Percentiles rank a stretch among this genome's conserved stretches.
These are phyloP conservation scores for Nematodospora valgi DNA, from an alignment of 805 yeast genomes.

Conservation along the genomic window DNA sequence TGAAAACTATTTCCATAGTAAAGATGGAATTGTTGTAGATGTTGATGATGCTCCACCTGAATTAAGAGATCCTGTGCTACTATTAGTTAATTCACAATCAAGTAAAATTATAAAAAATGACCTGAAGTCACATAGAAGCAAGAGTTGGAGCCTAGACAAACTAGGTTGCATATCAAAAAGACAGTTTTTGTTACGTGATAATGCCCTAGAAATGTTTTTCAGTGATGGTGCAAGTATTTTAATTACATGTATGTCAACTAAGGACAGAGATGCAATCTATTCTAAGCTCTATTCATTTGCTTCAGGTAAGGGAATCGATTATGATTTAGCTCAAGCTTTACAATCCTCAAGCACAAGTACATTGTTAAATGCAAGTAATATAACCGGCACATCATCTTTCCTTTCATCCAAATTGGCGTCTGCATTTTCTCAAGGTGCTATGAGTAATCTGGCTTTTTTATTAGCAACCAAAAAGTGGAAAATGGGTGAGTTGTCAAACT, in stretches of 20 bases:
- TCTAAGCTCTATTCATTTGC: slow-evolving; percentile 46
- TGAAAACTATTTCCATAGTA: slow-evolving; percentile 61
- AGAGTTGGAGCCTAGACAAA: slow-evolving; percentile 58
- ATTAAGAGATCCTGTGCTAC: slow-evolving; percentile 66
- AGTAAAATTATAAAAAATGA: slow-evolving; percentile 20
- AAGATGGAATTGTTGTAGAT: slow-evolving; percentile 54
- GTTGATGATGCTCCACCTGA: slow-evolving; percentile 60
- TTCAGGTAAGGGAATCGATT: slow-evolving; percentile 49
- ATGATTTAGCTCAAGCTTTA: slow-evolving; percentile 52
- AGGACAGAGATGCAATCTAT: slow-evolving; percentile 56
- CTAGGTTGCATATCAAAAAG: slow-evolving; percentile 67
- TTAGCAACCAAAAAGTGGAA: slow-evolving; percentile 70
- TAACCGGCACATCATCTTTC: slow-evolving; percentile 30
- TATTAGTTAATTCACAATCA: slow-evolving; percentile 54
- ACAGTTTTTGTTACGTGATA: slow-evolving; percentile 73
- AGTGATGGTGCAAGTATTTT: slow-evolving; percentile 68
- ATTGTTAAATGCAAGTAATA: slow-evolving; percentile 19
- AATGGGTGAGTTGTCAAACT: slow-evolving; percentile 75
- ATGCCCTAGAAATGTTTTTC: slow-evolving; percentile 76
- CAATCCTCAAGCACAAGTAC: slow-evolving; percentile 33
- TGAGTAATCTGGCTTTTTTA: slow-evolving; percentile 21
- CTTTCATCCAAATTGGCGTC: slow-evolving; percentile 29
- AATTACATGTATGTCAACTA: slow-evolving; percentile 56
- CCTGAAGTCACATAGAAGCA: slow-evolving; percentile 42
- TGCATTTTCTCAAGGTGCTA: slow-evolving; percentile 32